phyloP scores from a whole-genome alignment of 2,329 filamentous ascomycete genomes.

The Madurella fahalii region DNA sequence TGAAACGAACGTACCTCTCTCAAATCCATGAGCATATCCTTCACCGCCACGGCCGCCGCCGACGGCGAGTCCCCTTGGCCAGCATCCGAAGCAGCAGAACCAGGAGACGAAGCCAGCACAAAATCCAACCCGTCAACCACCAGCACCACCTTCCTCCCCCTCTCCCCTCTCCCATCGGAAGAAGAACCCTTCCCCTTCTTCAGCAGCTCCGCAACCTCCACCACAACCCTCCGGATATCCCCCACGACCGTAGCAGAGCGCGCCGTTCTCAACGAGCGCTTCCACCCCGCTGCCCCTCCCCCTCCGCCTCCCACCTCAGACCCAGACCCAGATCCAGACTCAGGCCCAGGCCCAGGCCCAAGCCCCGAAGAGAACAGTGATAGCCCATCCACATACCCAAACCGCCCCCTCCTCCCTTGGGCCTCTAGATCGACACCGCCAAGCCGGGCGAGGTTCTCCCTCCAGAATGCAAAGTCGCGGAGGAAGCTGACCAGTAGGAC shows the following conservation, averaged over 20 bases:
- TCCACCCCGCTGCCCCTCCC: slow-evolving; percentile 10
- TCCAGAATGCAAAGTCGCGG: slow-evolving; percentile 76
- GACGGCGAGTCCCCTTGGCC: slow-evolving; percentile 5
- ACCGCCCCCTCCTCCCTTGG: slow-evolving; percentile 52
- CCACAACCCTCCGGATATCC: slow-evolving; percentile 38
- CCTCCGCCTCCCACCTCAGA: slow-evolving; percentile 4
- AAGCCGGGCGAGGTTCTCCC: slow-evolving; percentile 62
- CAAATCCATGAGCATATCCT: slow-evolving; percentile 54
- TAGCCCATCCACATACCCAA: slow-evolving; percentile 74
- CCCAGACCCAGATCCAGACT: background rate
- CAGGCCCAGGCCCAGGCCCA: no score
- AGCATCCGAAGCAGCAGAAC: slow-evolving; percentile 47
- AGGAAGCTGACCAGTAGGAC: slow-evolving; percentile 82
- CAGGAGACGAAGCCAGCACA: slow-evolving; percentile 57
- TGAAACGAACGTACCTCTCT: slow-evolving; percentile 53
- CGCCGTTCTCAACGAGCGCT: slow-evolving; percentile 25
- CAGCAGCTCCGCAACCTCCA: slow-evolving; percentile 37
- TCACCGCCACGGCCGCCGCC: slow-evolving; percentile 44
- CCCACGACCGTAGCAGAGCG: slow-evolving; percentile 29
- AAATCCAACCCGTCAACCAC: slow-evolving; percentile 64
- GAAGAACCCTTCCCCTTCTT: slow-evolving; percentile 15
- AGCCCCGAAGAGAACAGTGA: no score
- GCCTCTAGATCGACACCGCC: slow-evolving; percentile 65
- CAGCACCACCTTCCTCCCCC: slow-evolving; percentile 47
- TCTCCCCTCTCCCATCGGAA: slow-evolving; percentile 4